These are phyloP conservation scores for Boletus mariae DNA, from an alignment of 1,284 basidiomycete genomes.

Conservation along the genomic window DNA sequence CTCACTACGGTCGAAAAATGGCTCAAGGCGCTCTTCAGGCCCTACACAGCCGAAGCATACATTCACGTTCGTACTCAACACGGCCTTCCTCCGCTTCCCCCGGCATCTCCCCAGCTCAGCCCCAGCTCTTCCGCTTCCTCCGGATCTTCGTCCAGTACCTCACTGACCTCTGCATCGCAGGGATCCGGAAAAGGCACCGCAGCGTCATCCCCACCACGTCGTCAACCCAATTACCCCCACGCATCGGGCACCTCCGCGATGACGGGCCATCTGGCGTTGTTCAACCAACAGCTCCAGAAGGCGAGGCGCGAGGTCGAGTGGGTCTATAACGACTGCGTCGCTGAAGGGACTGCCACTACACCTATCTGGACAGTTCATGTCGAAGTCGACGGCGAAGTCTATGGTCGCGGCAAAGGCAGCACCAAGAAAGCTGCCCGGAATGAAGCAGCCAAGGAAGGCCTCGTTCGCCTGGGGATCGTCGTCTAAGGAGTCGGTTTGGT, in stretches of 20 bases:
- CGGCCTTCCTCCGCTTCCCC: conserved; percentile 36
- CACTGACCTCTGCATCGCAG: neutral
- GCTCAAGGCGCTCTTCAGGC: conserved; percentile 58
- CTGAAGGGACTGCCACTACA: conserved; percentile 52
- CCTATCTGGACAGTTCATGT: conserved; percentile 69
- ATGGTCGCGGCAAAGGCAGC: conserved; percentile 59
- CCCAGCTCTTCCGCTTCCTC: conserved; percentile 21
- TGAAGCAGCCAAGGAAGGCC: conserved; percentile 60
- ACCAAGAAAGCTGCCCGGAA: conserved; percentile 76
- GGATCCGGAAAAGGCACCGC: neutral
- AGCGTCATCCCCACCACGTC: conserved; percentile 3
- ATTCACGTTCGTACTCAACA: conserved; percentile 58
- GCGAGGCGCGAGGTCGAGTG: conserved; percentile 58
- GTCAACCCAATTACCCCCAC: conserved; percentile 18
- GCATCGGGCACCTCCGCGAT: neutral
- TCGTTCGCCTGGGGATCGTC: conserved; percentile 45
- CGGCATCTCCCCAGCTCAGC: conserved; percentile 6
- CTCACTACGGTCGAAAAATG: conserved; percentile 52
- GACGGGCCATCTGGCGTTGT: neutral
- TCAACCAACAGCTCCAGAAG: conserved; percentile 49
- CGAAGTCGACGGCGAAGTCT: conserved; percentile 52
- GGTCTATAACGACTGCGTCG: conserved; percentile 51
- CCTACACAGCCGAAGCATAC: conserved; percentile 62
- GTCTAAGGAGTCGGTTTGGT: conserved; percentile 27
- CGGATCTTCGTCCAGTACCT: neutral